Base-by-base conservation (phyloP, 1,284 basidiomycete genomes). In the Fomitopsis betulina region DNA sequence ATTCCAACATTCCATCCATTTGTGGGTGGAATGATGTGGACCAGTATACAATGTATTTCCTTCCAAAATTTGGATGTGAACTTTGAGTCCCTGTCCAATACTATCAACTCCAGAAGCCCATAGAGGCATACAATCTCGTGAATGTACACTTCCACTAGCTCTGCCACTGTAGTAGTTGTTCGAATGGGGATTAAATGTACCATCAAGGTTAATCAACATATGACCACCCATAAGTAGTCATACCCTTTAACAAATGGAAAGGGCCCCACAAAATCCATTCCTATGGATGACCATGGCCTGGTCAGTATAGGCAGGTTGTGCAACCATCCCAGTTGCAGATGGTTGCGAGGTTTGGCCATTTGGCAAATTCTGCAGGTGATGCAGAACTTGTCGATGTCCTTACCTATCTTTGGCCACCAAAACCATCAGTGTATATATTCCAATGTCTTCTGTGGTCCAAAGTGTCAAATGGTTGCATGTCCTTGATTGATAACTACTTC, bases 51-150 rank as follows among this genome's bases (percentile, higher is more conserved):
- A 19, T 40, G 39, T 3, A 40, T 6, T n/a, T 17, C 39, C 17
- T 40, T 40, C 39, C 39, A 40, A n/a, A 40, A 40, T 7, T 19
- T 17, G 17, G 39, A 40, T 8, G 19, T 19, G 39, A 40, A 40
- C 17, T n/a, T 17, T 2, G 17, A n/a, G 39, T 40, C 39, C 2
- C 39, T 8, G 39, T 40, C 39, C 3, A n/a, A 40, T 3, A 40
- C 19, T 17, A 40, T 40, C 7, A 7, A 17, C 6, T 63, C 58
- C 0, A 72, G 79, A 1, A 80, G 54, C 0, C 78, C 76, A 60
- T 79, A 73, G n/a, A 76, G 55, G 75, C 76, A 58, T 71, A 75
- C 73, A 73, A 75, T 17, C 74, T 40, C 57, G 71, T 54, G 40
- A 77, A 73, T 30, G 21, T 75, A 68, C 0, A 75, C 32, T 0